phyloP scores from a whole-genome alignment of 208 protist species.

The Angomonas ambiguus region DNA sequence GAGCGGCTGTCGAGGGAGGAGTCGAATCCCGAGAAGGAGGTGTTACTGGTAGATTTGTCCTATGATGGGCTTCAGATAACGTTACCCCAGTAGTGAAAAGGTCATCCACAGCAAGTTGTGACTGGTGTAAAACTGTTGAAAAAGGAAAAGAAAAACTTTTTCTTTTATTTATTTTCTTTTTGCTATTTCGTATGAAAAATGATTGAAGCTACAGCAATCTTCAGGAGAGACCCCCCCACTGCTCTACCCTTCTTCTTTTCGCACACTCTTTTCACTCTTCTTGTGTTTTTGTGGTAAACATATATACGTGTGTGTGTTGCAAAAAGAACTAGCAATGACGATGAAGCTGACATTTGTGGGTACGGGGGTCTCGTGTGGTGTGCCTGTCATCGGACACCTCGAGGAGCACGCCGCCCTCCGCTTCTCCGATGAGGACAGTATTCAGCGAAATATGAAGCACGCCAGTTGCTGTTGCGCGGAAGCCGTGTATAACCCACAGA shows the following conservation, averaged over 20 bases:
- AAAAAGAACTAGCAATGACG: neutral
- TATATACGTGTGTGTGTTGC: neutral
- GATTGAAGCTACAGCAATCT: neutral
- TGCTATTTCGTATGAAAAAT: neutral
- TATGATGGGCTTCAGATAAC: conserved; percentile 66
- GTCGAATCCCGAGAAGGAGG: neutral
- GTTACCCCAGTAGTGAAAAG: conserved; percentile 51
- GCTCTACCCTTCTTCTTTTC: too few species aligned
- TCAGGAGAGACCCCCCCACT: too few species aligned
- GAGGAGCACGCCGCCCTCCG: neutral
- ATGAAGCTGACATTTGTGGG: conserved; percentile 44
- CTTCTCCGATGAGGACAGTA: neutral
- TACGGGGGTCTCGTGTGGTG: conserved; percentile 68
- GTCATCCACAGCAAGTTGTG: too few species aligned
- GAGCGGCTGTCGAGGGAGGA: neutral
- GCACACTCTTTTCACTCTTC: too few species aligned
- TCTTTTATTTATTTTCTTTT: neutral
- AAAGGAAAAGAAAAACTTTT: neutral
- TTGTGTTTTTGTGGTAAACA: neutral
- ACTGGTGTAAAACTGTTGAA: conserved; percentile 7
- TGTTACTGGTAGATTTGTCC: conserved; percentile 47
- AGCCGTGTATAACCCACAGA: conserved; percentile 44
- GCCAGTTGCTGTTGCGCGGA: conserved; percentile 68
- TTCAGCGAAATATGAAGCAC: neutral
- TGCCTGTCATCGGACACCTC: conserved; percentile 83